Evolutionary conservation across 1,284 basidiomycete genomes (phyloP), one percentile per base, ranked within the genome.

Genomic region (Ceraceosorus bombacis): DNA sequence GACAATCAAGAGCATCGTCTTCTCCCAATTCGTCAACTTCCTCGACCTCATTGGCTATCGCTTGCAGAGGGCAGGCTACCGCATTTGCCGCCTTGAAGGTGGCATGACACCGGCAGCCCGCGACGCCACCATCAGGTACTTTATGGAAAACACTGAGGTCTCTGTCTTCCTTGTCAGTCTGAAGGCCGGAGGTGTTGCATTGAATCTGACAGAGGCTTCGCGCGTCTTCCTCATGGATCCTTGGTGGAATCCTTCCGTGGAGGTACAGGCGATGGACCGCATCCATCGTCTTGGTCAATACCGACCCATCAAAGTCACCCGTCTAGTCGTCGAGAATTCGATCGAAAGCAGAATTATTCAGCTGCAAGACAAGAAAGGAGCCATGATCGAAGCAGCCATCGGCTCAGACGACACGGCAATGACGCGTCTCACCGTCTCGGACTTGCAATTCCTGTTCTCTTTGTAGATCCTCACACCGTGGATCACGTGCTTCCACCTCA

Each of bases 91-190:
- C 48, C 81, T 98, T 51, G 91, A 97, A 78, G 95, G 95, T 55
- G 90, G 89, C 17, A 98, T 99, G 94, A 88, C 87, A 17, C 94
- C 94, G 13, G 89, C 94, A 76, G 92, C 93, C 58, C 85, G 94
- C 67, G 90, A 97, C 79, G 88, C 89, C 36, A 95, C 92, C 6
- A 94, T 95, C 75, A 86, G 92, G 78, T 85, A 95, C 78, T 95
- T 95, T 78, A 94, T 92, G 88, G 88, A 88, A 73, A 96, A 90
- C 27, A 86, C 92, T 2, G 85, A 90, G 61, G 90, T 96, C 49
- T 96, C 92, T 4, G 90, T 99, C 10, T 98, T 99, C 82, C 83
- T 99, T 43, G 91, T 98, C 59, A 84, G 82, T 13, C 80, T 99
- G 73, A 98, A 97, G 79, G 94, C 95, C 0, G 94, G 94, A 51